Evolutionary conservation across 768 basidiomycete species (phyloP).

Genomic region (Amanita muscaria): DNA sequence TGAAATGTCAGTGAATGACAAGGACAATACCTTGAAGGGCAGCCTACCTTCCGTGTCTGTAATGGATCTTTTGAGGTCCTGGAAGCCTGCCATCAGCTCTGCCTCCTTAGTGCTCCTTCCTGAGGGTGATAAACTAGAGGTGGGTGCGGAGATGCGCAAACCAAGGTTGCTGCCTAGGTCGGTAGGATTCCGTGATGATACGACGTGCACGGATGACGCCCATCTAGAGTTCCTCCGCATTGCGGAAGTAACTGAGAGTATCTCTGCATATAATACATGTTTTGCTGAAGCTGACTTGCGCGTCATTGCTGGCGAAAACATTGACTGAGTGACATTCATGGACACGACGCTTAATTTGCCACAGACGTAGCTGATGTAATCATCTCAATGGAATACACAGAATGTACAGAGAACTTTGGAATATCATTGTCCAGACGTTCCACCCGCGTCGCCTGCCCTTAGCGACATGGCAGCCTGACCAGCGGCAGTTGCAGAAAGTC

Average conservation of each 20-base stretch:
- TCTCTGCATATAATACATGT: conserved; percentile 84
- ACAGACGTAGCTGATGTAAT: conserved; percentile 12
- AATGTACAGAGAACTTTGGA: conserved; percentile 9
- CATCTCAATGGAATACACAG: conserved; percentile 6
- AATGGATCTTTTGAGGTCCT: conserved; percentile 70
- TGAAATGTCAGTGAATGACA: conserved; percentile 6
- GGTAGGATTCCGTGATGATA: conserved; percentile 54
- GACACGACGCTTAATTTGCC: too few species aligned
- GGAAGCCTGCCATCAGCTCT: conserved; percentile 85
- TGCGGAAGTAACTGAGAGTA: conserved; percentile 80
- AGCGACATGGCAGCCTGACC: conserved; percentile 82
- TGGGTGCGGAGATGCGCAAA: conserved; percentile 51
- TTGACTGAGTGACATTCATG: not conserved
- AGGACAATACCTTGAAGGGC: conserved; percentile 2
- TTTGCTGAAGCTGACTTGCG: conserved; percentile 43
- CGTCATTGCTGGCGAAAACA: conserved; percentile 4
- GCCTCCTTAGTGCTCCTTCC: conserved; percentile 59
- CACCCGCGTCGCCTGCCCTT: conserved; percentile 34
- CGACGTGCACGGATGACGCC: conserved; percentile 66
- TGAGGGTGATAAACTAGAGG: conserved; percentile 30
- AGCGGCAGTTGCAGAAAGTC: conserved; percentile 87
- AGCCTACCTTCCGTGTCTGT: conserved; percentile 56
- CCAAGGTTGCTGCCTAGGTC: conserved; percentile 69
- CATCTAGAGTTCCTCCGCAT: conserved; percentile 99
- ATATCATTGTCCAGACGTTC: conserved; percentile 19